Base-by-base conservation (phyloP, 2,329 filamentous ascomycete genomes). In the Nemania sp. region DNA sequence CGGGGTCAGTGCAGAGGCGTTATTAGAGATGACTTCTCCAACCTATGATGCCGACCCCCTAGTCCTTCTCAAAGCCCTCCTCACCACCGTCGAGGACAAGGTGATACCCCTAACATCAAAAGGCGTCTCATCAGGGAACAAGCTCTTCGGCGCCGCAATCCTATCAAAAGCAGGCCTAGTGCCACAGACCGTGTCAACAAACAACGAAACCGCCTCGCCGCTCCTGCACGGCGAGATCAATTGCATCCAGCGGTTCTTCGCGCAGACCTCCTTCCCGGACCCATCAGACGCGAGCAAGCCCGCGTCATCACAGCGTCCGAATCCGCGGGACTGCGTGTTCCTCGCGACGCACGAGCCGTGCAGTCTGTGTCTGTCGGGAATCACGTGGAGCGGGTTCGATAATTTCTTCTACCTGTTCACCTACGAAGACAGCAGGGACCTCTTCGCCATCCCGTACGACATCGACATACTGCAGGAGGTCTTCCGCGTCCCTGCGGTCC, bases 201-300 rank as follows among this genome's bases (percentile, higher is more conserved):
- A 89, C 79, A 84, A 88, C 75, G 86, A 88, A 75, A 80, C 81
- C 11, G 75, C 75, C 0, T 88, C 86, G 4, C 87, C 87, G 1
- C 80, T 88, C 3, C 80, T 88, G 8, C 87, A 88, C 75, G 87
- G 86, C 68, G 87, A 89, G 71, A 87, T 88, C 76, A 86, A 88
- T 76, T 88, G 86, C 80, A 88, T 89, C 76, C 86, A 88, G 72
- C 77, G 83, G 35, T 88, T 88, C 79, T 88, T 87, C 77, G 80
- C 80, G 0, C 55, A 68, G 54, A 74, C 74, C 0, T 73, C 73
- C 22, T 78, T 78, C 67, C 75, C 80, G 1, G 22, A 38, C 20
- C 6, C 56, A 1, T 8, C 8, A 8, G 29, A 32, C 29, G 29
- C 29, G 8, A 32, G 29, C 29, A 32, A 32, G 8, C 29, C 29